Base-by-base conservation (phyloP, 2,329 filamentous ascomycete species). In the Periconia digitata region DNA sequence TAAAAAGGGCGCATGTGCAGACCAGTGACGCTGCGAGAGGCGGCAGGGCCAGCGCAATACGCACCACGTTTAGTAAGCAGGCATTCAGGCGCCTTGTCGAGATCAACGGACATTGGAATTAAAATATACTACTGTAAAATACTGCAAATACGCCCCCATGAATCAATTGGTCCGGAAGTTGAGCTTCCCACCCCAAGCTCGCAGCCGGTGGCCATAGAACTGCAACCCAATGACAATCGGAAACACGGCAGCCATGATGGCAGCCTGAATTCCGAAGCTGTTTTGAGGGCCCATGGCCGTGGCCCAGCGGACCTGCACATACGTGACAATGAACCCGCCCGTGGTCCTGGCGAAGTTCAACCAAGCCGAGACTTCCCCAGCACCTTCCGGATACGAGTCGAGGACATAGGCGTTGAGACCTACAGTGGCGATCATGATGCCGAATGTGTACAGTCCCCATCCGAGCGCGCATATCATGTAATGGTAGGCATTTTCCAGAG, bases 231-330 rank as follows among this genome's bases (percentile, higher is more conserved):
- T n/a, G n/a, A n/a, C n/a, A n/a, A n/a, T n/a, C n/a, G n/a, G n/a
- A n/a, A n/a, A n/a, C 29, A n/a, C 29, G n/a, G n/a, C 29, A 32
- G 53, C 62, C n/a, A 64, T 49, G 36, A 67, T 59, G 15, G 58
- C 63, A 21, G 59, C 63, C 44, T 68, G 65, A 35, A 49, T 56
- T 7, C 64, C 63, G 43, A 67, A 68, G 2, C 54, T 43, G n/a
- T 58, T 52, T 3, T 47, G 55, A 3, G 58, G 53, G 0, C 65
- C 64, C 18, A 47, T 53, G 13, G 38, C 40, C 2, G 27, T 35
- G 5, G 59, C 63, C 64, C 65, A 68, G 21, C 53, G 50, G 8
- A 60, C 27, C 49, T 68, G 65, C 44, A 66, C 60, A 43, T 67
- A 68, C 3, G 49, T 48, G 5, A 68, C 63, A 8, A 46, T 54